Conservation (phyloP, 1,284 basidiomycete species). For the Binderoboletus segoi region DNA sequence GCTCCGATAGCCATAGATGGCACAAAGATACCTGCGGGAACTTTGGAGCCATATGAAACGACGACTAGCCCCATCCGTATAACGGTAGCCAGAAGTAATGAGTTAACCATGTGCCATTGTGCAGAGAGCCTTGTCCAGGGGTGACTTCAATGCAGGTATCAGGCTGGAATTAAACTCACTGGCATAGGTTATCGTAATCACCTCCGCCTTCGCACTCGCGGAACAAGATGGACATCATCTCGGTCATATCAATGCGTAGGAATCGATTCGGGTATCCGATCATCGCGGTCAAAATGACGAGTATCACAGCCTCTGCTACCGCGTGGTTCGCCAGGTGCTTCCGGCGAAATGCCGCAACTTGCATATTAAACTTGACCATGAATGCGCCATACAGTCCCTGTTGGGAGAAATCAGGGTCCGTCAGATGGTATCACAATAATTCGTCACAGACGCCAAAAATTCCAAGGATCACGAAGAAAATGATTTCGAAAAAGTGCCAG, state of each 20-base stretch:
- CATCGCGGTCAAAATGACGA: conserved; percentile 88
- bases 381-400: conserved; percentile 97
- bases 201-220: conserved; percentile 95
- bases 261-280: conserved; percentile 96
- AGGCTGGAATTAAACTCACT: conserved; percentile 59
- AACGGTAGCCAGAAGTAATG: conserved; percentile 88
- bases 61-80: conserved; percentile 88
- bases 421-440: not conserved
- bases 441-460: conserved; percentile 81
- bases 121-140: conserved; percentile 64
- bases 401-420: conserved; percentile 8
- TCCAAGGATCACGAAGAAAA: conserved; percentile 94
- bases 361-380: conserved; percentile 95
- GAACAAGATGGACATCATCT: conserved; percentile 95
- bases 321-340: conserved; percentile 86
- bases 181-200: conserved; percentile 91
- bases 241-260: conserved; percentile 97
- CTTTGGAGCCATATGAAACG: conserved; percentile 94
- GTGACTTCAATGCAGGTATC: conserved; percentile 15
- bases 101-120: conserved; percentile 96
- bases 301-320: conserved; percentile 85
- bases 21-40: conserved; percentile 97
- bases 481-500: conserved; percentile 99
- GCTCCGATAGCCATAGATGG: conserved; percentile 98
- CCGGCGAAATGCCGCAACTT: conserved; percentile 91